Base-by-base conservation (phyloP, 2,329 filamentous ascomycete species). In the Colletotrichum sp. region DNA sequence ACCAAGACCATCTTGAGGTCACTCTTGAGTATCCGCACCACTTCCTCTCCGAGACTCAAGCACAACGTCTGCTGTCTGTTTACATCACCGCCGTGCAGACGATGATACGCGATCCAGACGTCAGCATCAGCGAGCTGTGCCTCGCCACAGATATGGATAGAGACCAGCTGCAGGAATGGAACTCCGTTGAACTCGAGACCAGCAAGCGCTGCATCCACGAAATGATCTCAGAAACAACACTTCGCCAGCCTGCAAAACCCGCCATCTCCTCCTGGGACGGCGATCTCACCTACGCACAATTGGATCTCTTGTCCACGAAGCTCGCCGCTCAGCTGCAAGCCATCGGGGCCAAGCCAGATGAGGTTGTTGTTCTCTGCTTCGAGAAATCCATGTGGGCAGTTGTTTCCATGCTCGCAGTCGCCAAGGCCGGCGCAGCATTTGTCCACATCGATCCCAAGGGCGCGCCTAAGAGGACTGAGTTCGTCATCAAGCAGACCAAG, bases 371-470 rank as follows among this genome's bases (percentile, higher is more conserved):
- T 3, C 52, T 84, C 0, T 82, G 78, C 55, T 80, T 81, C n/a
- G 79, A 82, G 13, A 84, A 83, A 48, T 82, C 80, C 1, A 72
- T 69, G 2, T 80, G 78, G 79, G 77, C 80, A 5, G 59, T 81
- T 2, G 80, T 84, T 5, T 79, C 79, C 5, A 81, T 84, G 64
- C 57, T 84, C 0, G 83, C 78, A 0, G 71, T 84, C 6, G 79
- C 83, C 65, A 84, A 82, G 66, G 75, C 83, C 1, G 84, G 84
- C 4, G 83, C 80, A 6, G 81, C 81, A 0, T 82, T 83, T 24
- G 81, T 83, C 1, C 80, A 81, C 22, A 73, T 84, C 15, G 83
- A 84, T 57, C 80, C 79, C 4, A 60, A 52, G 5, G 65, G 36
- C 1, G 64, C 74, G 2, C 48, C 34, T 0, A 74, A 73, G 28